phyloP scores from a whole-genome alignment of 1,284 basidiomycete species.

The Ustilago lituana region DNA sequence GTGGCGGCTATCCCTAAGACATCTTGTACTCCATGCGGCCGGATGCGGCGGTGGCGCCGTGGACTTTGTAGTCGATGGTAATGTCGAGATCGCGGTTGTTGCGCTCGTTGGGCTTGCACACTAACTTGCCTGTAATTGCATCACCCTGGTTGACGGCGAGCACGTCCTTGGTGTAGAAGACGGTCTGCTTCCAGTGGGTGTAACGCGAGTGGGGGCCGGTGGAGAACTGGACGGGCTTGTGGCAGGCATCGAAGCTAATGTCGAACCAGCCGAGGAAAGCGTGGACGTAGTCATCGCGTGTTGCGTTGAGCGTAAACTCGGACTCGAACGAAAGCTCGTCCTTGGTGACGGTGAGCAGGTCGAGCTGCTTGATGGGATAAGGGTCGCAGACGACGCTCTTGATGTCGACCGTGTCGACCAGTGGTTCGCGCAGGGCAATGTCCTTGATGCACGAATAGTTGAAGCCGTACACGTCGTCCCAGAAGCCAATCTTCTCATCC shows the following conservation, averaged over 20 bases:
- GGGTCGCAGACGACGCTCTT: constrained; percentile 66
- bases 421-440: constrained; percentile 92
- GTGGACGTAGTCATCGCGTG: constrained; percentile 90
- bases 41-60: constrained; percentile 39
- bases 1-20: constrained; percentile 49
- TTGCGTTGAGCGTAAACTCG: constrained; percentile 82
- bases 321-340: constrained; percentile 89
- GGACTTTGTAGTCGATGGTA: constrained; percentile 56
- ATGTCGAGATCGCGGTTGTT: constrained; percentile 67
- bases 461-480: constrained; percentile 99
- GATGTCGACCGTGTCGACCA: constrained; percentile 88
- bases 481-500: constrained; percentile 94
- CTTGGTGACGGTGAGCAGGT: constrained; percentile 90
- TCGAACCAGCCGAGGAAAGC: constrained; percentile 99
- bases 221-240: constrained; percentile 83
- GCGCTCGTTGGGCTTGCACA: constrained; percentile 60
- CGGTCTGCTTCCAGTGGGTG: constrained; percentile 68
- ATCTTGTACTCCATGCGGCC: constrained; percentile 66
- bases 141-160: constrained; percentile 62
- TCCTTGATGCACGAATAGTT: constrained; percentile 99
- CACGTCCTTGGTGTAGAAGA: constrained; percentile 65
- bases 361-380: constrained; percentile 71
- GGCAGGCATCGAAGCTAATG: constrained; percentile 92
- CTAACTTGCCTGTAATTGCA: constrained; percentile 55
- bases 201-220: constrained; percentile 66